Evolutionary conservation across 345 rosid species (phyloP).

Genomic region (Linum usitatissimum): DNA sequence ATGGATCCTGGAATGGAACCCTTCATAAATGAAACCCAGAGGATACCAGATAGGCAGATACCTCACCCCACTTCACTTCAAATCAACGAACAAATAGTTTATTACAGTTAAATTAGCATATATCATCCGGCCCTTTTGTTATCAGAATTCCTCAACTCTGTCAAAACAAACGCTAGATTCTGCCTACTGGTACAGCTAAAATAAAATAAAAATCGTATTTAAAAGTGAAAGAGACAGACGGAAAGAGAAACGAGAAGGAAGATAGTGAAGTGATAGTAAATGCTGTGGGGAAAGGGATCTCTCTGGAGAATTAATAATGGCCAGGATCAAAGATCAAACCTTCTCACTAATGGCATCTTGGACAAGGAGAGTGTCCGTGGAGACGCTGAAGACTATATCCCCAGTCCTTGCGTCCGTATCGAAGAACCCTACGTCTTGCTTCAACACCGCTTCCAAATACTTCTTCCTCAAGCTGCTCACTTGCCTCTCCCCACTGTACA

Average conservation of each 20-base stretch:
- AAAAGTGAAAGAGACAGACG: not conserved
- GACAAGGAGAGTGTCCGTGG: conserved; percentile 95
- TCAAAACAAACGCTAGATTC: conserved; percentile 16
- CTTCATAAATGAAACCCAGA: conserved; percentile 11
- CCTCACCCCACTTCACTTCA: too few species aligned
- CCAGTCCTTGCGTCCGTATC: conserved; percentile 99
- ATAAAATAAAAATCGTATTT: not conserved
- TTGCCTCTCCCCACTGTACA: conserved; percentile 97
- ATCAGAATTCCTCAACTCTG: not conserved
- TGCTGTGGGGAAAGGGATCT: not conserved
- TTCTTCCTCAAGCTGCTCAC: conserved; percentile 84
- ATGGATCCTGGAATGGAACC: conserved; percentile 23
- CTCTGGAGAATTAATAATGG: not conserved
- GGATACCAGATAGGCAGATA: too few species aligned
- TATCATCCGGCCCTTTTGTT: too few species aligned
- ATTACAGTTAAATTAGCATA: too few species aligned
- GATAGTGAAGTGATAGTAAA: conserved; percentile 4
- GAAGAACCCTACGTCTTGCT: conserved; percentile 96
- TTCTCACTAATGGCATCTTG: conserved; percentile 99
- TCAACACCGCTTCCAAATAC: conserved; percentile 86
- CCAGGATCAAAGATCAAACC: conserved; percentile 27
- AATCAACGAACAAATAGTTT: too few species aligned
- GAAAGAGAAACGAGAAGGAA: not conserved
- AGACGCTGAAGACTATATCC: conserved; percentile 93
- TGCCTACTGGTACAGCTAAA: conserved; percentile 10